Evolutionary conservation across 73 alveolate genomes (phyloP).

Genomic region (Paramecium biaurelia): DNA sequence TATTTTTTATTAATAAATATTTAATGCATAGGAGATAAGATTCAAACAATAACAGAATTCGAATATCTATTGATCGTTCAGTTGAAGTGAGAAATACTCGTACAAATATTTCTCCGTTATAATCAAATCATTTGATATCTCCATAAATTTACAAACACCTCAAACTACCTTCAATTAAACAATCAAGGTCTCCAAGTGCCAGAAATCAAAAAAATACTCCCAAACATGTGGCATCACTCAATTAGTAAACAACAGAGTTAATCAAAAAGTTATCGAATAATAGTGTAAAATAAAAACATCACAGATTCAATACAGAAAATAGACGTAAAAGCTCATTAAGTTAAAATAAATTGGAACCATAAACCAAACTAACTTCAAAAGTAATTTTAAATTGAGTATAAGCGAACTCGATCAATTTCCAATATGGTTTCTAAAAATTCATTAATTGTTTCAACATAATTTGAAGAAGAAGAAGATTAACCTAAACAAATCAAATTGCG

Average conservation of each 20-base stretch:
- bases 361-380: background rate
- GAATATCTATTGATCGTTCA: background rate
- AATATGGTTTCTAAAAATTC: conserved; percentile 42
- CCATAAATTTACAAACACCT: background rate
- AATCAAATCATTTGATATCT: background rate
- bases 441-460: background rate
- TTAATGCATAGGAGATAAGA: conserved; percentile 15
- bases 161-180: conserved; percentile 8
- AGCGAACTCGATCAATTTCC: conserved; percentile 40
- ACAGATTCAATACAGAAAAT: background rate
- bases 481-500: background rate
- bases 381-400: conserved; percentile 9
- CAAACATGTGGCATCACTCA: background rate
- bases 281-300: background rate
- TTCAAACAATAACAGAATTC: conserved; percentile 31
- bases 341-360: background rate
- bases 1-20: background rate
- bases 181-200: conserved; percentile 33
- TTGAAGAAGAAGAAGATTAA: background rate
- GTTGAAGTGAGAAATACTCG: background rate
- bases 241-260: background rate
- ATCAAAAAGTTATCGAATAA: background rate
- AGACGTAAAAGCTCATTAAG: conserved; percentile 30
- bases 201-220: background rate
- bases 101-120: background rate